Evolutionary conservation across 306 rosid genomes (phyloP).

Genomic region (Lotus japonicus): DNA sequence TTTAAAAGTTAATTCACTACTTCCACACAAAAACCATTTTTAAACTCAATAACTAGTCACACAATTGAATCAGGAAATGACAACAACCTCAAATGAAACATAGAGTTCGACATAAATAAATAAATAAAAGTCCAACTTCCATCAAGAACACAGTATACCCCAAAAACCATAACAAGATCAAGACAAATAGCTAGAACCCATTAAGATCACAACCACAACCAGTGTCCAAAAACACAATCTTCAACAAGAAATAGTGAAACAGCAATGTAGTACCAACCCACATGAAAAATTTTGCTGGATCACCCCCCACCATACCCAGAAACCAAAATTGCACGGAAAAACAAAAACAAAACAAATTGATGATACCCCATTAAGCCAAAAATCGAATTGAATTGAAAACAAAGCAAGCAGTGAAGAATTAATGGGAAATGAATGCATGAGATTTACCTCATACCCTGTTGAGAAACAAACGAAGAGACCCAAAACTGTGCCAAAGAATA

Average conservation of each 20-base stretch:
- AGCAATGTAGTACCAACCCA: conserved; percentile 22
- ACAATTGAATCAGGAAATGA: conserved; percentile 16
- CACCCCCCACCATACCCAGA: conserved; percentile 15
- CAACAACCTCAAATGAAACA: conserved; percentile 3
- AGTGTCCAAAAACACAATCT: conserved; percentile 8
- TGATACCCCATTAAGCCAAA: neutral
- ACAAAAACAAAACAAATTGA: neutral
- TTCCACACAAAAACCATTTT: neutral
- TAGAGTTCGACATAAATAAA: neutral
- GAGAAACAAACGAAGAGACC: conserved; percentile 6
- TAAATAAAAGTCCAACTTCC: conserved; percentile 15
- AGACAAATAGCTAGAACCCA: neutral
- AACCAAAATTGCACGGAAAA: neutral
- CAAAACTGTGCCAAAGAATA: neutral
- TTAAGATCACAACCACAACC: neutral
- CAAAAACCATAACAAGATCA: conserved; percentile 13
- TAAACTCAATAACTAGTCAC: neutral
- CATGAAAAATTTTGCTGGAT: conserved; percentile 12
- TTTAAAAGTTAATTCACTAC: conserved; percentile 13
- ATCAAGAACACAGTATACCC: neutral
- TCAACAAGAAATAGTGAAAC: neutral
- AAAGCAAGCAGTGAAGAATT: too few relatives aligned
- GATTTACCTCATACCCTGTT: conserved; percentile 17
- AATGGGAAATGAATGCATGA: neutral
- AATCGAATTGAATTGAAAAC: neutral